Evolutionary conservation across 176 grass and related monocot genomes (phyloP), one percentile per base, ranked within the genome.

Genomic region (Triticum timopheevii): DNA sequence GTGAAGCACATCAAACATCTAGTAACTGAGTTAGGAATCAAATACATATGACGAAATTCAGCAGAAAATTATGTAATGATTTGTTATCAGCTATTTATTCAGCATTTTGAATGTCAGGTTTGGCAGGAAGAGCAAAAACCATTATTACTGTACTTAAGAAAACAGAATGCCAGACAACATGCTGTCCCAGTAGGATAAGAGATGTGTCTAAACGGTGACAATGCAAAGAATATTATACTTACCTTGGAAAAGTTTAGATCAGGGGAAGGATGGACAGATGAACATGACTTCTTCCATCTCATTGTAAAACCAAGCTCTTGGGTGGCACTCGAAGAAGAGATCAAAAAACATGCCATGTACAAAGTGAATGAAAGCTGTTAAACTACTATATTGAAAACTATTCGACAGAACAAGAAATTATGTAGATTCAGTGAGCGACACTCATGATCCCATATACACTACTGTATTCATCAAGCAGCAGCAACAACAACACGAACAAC

Each of bases 1-100:
- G 96, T 94, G 82, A 98, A 98, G 80, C 88, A 86, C 19, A 98
- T 98, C 86, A 98, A 91, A 85, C 96, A 98, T 69, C 96, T 98
- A 83, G 44, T 58, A 61, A 78, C 72, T 75, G 17, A 50, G 50
- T 87, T 44, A 78, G 20, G 56, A 81, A 85, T 63, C 52, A 84
- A 83, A 78, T 85, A 23, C 45, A 67, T 85, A 77, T 61, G 44
- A 90, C 59, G 8, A 5, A 39, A 25, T 40, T 44, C 42, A 3
- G 42, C 42, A 12, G 42, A 44, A 44, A 44, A 44, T 44, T 44
- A 11, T 44, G 42, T 44, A 44, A 44, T 44, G 10, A 44, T 44
- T 44, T 44, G 42, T 44, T 2, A 0, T 44, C 42, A 44, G 10
- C 10, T 44, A 44, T 10, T 44, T 1, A 44, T 11, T 11, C 42